These are phyloP conservation scores for Clitocybe nebularis DNA, from an alignment of 1,284 basidiomycete species.

Conservation along the genomic window DNA sequence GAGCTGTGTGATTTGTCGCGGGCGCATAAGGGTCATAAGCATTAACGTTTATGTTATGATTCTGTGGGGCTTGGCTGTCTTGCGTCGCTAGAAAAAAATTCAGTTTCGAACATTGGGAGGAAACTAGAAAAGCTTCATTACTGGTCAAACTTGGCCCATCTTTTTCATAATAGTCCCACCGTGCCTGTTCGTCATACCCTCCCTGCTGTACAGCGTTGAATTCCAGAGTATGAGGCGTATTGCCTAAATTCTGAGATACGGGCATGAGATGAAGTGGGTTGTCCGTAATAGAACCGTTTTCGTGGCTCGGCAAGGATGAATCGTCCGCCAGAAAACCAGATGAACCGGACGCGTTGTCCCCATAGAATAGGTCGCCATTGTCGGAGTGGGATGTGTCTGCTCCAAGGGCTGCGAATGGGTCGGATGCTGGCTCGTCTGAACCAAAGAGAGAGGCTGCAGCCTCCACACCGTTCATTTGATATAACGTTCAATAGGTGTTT, in stretches of 20 bases:
- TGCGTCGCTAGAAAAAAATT: slow-evolving; percentile 4
- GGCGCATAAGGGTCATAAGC: slow-evolving; percentile 30
- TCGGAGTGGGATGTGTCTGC: slow-evolving; percentile 25
- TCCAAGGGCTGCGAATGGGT: slow-evolving; percentile 65
- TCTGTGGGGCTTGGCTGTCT: slow-evolving; percentile 9
- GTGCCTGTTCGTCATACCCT: slow-evolving; percentile 16
- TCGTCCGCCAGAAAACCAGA: slow-evolving; percentile 12
- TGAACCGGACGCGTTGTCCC: slow-evolving; percentile 11
- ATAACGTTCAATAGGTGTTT: neutral
- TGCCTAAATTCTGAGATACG: too few relatives aligned
- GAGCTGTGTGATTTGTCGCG: slow-evolving; percentile 17
- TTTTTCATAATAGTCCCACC: too few relatives aligned
- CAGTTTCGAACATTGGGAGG: neutral
- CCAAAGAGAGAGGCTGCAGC: slow-evolving; percentile 77
- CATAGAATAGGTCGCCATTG: slow-evolving; percentile 23
- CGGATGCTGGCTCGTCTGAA: slow-evolving; percentile 51
- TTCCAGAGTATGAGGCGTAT: too few relatives aligned
- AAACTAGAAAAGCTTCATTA: slow-evolving; percentile 4
- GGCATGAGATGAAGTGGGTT: too few relatives aligned
- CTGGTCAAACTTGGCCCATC: slow-evolving; percentile 4
- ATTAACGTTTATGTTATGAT: slow-evolving; percentile 3
- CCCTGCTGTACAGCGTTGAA: slow-evolving; percentile 15
- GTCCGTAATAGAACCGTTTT: too few relatives aligned
- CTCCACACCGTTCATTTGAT: slow-evolving; percentile 59
- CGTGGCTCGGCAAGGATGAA: too few relatives aligned